These are phyloP conservation scores for Marchantia paleacea DNA, from an alignment of 225 moss, liverwort and hornwort species.

Conservation along the genomic window DNA sequence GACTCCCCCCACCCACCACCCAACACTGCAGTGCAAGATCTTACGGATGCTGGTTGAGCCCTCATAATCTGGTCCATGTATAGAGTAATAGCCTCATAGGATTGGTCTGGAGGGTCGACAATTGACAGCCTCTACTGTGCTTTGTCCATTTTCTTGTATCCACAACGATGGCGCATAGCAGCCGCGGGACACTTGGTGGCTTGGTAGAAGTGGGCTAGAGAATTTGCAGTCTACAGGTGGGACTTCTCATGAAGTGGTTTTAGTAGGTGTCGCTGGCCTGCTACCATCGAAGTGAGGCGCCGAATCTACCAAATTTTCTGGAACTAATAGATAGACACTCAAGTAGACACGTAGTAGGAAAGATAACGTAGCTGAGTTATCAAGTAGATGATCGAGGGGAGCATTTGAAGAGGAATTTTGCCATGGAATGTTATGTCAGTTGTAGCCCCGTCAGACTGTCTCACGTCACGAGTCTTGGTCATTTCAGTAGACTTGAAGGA, in stretches of 20 bases:
- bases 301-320: background rate
- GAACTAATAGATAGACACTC: background rate
- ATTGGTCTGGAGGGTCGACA: background rate
- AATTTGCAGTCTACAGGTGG: background rate
- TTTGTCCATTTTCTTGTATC: background rate
- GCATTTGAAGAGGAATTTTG: background rate
- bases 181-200: background rate
- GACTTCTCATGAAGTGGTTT: background rate
- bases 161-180: background rate
- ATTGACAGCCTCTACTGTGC: background rate
- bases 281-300: background rate
- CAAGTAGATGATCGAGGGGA: background rate
- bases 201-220: background rate
- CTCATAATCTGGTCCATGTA: background rate
- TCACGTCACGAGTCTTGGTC: background rate
- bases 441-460: background rate
- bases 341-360: background rate
- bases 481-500: background rate
- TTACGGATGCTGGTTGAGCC: background rate
- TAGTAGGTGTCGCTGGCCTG: background rate
- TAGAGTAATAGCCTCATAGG: background rate
- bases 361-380: background rate
- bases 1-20: background rate
- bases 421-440: background rate
- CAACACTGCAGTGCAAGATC: background rate